Conservation (phyloP, 1,284 basidiomycete genomes). For the Apiotrichum veenhuisii region DNA sequence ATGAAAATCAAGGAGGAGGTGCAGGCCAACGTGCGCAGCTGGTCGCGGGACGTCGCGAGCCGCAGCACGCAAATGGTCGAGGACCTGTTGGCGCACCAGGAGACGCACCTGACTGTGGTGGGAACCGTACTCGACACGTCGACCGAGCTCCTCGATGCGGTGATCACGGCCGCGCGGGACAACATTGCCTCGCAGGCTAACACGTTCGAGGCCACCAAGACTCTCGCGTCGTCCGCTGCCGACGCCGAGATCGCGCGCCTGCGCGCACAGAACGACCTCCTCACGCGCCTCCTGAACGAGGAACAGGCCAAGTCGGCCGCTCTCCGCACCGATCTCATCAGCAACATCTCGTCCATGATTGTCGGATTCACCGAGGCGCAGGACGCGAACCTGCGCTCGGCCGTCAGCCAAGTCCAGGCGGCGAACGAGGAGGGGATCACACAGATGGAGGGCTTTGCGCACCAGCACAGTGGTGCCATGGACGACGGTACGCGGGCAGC, state of each 20-base stretch:
- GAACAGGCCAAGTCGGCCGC: conserved; percentile 64
- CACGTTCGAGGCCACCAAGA: conserved; percentile 55
- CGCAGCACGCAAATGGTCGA: conserved; percentile 36
- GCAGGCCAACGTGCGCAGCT: conserved; percentile 38
- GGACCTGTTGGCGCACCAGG: conserved; percentile 42
- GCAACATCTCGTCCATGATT: conserved; percentile 66
- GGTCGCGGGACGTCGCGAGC: conserved; percentile 33
- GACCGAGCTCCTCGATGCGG: conserved; percentile 57
- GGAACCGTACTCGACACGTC: conserved; percentile 42
- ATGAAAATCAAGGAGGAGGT: conserved; percentile 33
- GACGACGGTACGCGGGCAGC: conserved; percentile 2
- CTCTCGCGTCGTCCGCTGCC: conserved; percentile 56
- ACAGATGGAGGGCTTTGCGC: conserved; percentile 5
- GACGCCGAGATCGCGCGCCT: conserved; percentile 64
- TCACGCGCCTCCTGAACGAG: conserved; percentile 61
- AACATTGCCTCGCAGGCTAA: conserved; percentile 60
- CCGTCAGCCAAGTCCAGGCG: conserved; percentile 57
- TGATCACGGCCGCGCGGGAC: conserved; percentile 59
- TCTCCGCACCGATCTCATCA: conserved; percentile 66
- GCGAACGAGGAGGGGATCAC: conserved; percentile 56
- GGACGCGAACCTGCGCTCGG: conserved; percentile 63
- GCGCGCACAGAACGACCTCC: conserved; percentile 66
- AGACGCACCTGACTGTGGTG: conserved; percentile 45
- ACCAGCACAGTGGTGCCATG: background rate
- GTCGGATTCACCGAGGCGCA: conserved; percentile 66